These are phyloP conservation scores for Urostyla sp. DNA, from an alignment of 73 alveolate species.

Conservation along the genomic window DNA sequence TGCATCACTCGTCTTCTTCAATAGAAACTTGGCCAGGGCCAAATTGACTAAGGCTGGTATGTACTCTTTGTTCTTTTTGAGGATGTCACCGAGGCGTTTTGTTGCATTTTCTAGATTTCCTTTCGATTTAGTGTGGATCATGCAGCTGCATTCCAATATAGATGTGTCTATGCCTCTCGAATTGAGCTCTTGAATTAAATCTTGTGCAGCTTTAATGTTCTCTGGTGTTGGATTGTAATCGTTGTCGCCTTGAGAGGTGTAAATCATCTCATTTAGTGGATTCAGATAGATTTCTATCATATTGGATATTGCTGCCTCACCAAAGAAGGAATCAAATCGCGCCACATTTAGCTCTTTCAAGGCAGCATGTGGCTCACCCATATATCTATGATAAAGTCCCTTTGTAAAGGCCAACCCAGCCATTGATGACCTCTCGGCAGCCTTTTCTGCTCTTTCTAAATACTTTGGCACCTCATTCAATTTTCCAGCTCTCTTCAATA, in stretches of 20 bases:
- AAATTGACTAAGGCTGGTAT: conserved; percentile 93
- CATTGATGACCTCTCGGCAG: conserved; percentile 69
- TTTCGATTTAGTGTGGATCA: conserved; percentile 81
- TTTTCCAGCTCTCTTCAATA: conserved; percentile 81
- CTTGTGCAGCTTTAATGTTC: conserved; percentile 84
- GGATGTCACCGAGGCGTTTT: conserved; percentile 77
- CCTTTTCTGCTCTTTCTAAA: conserved; percentile 80
- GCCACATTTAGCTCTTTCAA: conserved; percentile 92
- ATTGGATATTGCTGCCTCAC: conserved; percentile 87
- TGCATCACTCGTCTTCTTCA: conserved; percentile 88
- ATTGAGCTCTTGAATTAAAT: conserved; percentile 51
- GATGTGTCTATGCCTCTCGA: conserved; percentile 84
- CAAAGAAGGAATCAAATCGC: conserved; percentile 91
- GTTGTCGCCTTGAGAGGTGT: conserved; percentile 65
- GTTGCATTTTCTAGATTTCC: conserved; percentile 81
- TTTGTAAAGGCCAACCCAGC: conserved; percentile 96
- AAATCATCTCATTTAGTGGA: conserved; percentile 81
- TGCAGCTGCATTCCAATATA: conserved; percentile 84
- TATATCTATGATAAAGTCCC: conserved; percentile 92
- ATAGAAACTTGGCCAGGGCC: conserved; percentile 86
- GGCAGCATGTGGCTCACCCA: conserved; percentile 92
- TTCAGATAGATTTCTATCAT: conserved; percentile 96
- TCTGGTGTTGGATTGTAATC: conserved; percentile 69
- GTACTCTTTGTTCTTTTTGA: conserved; percentile 81
- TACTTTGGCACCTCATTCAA: conserved; percentile 76